Evolutionary conservation across 192 early-diverging fungal genomes (phyloP).

Genomic region (Helicostylum pulchrum): DNA sequence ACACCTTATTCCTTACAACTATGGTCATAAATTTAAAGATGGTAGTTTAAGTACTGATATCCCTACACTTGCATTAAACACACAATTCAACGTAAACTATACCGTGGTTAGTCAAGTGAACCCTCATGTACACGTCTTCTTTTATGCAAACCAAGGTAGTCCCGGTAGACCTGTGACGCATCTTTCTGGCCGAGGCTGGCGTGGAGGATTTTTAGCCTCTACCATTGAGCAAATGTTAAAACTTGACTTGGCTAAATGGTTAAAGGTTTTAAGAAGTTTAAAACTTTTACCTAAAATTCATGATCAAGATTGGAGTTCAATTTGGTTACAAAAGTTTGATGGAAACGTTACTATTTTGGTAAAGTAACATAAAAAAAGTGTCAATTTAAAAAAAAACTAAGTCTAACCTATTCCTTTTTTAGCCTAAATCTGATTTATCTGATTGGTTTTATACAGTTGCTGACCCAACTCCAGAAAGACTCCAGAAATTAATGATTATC

Average conservation of each 20-base stretch:
- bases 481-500: constrained; percentile 53
- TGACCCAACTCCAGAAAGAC: constrained; percentile 58
- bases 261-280: constrained; percentile 75
- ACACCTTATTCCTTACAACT: constrained; percentile 68
- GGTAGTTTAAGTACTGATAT: constrained; percentile 82
- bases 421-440: constrained; percentile 52
- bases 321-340: constrained; percentile 90
- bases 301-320: constrained; percentile 74
- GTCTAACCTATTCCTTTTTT: constrained; percentile 3
- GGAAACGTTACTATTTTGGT: constrained; percentile 83
- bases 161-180: constrained; percentile 74
- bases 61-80: constrained; percentile 71
- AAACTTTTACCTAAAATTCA: constrained; percentile 74
- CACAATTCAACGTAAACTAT: constrained; percentile 81
- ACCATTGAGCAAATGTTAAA: constrained; percentile 77
- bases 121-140: constrained; percentile 86
- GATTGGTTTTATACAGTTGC: constrained; percentile 64
- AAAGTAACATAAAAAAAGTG: constrained; percentile 1
- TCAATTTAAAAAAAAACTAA: not conserved
- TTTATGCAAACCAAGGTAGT: constrained; percentile 75
- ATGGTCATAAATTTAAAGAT: constrained; percentile 80
- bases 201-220: constrained; percentile 85
- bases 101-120: constrained; percentile 86
- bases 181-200: constrained; percentile 70
- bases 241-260: constrained; percentile 84